phyloP scores from a whole-genome alignment of 176 grass and related monocot species.

The Thalia dealbata region DNA sequence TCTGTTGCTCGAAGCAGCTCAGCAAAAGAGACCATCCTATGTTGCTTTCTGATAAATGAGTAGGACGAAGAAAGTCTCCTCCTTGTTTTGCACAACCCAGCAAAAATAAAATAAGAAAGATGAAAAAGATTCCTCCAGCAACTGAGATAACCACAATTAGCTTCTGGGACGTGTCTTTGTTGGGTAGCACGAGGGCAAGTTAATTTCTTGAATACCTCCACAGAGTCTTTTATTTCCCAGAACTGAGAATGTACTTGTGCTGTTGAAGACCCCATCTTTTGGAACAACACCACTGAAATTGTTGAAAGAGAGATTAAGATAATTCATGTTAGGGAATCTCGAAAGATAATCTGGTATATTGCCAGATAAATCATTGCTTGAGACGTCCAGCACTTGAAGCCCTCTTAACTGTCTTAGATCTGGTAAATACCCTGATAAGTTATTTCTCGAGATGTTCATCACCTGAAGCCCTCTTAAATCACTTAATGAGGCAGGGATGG shows the following conservation, averaged over 20 bases:
- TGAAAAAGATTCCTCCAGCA: not conserved
- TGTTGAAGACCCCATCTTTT: constrained; percentile 1
- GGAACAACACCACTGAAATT: constrained; percentile 9
- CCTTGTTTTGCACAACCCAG: too few species aligned
- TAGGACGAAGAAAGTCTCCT: too few species aligned
- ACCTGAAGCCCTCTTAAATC: constrained; percentile 6
- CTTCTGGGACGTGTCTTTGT: not conserved
- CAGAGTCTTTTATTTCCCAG: constrained; percentile 8
- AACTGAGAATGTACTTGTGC: not conserved
- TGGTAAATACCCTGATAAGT: constrained; percentile 3
- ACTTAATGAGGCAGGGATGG: constrained; percentile 7
- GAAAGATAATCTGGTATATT: not conserved
- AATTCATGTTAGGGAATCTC: not conserved
- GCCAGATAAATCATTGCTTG: constrained; percentile 6
- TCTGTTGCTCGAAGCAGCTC: constrained; percentile 42
- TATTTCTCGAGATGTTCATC: constrained; percentile 8
- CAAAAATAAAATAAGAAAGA: not conserved
- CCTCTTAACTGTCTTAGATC: constrained; percentile 6
- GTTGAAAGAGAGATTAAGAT: constrained; percentile 16
- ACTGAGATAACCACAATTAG: not conserved
- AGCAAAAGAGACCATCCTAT: constrained; percentile 23
- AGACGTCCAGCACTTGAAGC: constrained; percentile 10
- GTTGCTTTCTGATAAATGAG: not conserved
- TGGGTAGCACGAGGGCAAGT: constrained; percentile 6
- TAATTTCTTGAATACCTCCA: constrained; percentile 12